Evolutionary conservation across 129 eudicot species (phyloP).

Genomic region (Erigeron canadensis): DNA sequence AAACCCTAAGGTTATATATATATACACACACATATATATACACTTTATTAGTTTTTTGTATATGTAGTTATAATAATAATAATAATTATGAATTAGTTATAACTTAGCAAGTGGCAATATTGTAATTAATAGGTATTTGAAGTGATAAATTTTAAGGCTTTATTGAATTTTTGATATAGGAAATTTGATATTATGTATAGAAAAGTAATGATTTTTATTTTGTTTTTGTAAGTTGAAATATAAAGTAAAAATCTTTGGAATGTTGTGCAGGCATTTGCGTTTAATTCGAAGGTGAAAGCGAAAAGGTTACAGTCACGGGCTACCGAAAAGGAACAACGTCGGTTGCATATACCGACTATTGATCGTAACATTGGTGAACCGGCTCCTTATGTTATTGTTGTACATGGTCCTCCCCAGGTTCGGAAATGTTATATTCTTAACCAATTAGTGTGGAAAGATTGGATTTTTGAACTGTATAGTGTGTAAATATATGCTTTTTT

Average conservation of each 20-base stretch:
- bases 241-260: background rate
- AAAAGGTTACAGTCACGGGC: conserved; percentile 77
- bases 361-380: conserved; percentile 81
- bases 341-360: conserved; percentile 75
- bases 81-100: no score
- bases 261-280: conserved; percentile 78
- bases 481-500: background rate
- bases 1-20: conserved; percentile 73
- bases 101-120: no score
- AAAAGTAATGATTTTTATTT: conserved; percentile 37
- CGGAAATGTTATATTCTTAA: conserved; percentile 40
- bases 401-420: conserved; percentile 96
- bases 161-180: conserved; percentile 17
- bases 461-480: background rate
- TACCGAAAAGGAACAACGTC: conserved; percentile 93
- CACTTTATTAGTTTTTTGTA: no score
- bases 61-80: no score
- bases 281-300: conserved; percentile 78
- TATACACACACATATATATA: no score
- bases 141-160: no score
- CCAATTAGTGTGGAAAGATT: no score
- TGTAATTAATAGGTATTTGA: no score
- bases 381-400: conserved; percentile 87
- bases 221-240: background rate
- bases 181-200: conserved; percentile 6